These are phyloP conservation scores for Lactarius pseudohatsudake DNA, from an alignment of 768 basidiomycete genomes.

Conservation along the genomic window DNA sequence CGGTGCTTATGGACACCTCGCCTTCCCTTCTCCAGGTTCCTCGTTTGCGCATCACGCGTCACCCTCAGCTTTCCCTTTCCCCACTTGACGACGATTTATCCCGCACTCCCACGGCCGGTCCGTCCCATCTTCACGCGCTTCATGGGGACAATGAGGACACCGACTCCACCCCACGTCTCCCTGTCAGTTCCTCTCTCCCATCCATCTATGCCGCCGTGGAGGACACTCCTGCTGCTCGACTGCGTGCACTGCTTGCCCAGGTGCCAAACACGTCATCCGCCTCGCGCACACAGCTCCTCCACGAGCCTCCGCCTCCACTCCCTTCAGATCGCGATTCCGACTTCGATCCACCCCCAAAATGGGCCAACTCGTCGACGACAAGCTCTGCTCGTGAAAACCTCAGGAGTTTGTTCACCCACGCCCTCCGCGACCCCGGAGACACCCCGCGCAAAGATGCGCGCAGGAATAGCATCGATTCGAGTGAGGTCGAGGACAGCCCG, in stretches of 20 bases:
- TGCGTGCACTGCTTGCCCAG: conserved; percentile 27
- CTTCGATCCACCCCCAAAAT: conserved; percentile 28
- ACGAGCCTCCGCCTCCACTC: conserved; percentile 25
- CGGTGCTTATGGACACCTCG: conserved; percentile 16
- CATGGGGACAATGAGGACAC: conserved; percentile 27
- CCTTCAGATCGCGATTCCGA: conserved; percentile 30
- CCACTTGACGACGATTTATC: conserved; percentile 18
- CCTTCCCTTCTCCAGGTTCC: neutral
- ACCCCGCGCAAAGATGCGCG: conserved; percentile 19
- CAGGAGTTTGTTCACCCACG: conserved; percentile 25
- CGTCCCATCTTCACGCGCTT: conserved; percentile 24
- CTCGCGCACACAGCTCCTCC: conserved; percentile 25
- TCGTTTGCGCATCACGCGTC: conserved; percentile 23
- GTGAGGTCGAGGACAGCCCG: conserved; percentile 31
- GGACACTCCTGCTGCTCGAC: conserved; percentile 25
- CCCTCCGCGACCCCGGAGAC: conserved; percentile 22
- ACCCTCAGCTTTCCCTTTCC: conserved; percentile 10
- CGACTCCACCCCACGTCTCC: conserved; percentile 27
- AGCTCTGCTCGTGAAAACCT: conserved; percentile 27
- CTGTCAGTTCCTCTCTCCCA: conserved; percentile 26
- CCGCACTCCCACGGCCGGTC: conserved; percentile 26
- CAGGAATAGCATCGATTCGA: conserved; percentile 30
- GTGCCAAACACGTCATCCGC: conserved; percentile 25
- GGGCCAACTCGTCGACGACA: conserved; percentile 6
- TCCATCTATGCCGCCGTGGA: conserved; percentile 20